Conservation (phyloP, 805 yeast genomes). For the Metschnikowia orientalis region DNA sequence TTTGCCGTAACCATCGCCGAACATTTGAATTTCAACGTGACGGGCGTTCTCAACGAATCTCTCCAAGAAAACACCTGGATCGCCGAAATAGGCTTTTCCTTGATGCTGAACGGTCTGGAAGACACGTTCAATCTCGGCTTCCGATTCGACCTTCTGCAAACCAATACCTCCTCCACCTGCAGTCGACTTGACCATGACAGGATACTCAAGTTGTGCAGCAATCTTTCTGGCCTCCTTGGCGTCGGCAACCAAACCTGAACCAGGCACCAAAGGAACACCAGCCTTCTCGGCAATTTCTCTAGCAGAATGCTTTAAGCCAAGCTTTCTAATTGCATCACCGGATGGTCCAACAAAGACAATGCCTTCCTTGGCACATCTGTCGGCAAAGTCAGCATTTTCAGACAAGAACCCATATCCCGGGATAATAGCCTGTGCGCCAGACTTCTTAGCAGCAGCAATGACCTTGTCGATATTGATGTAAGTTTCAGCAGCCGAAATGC, state of each 20-base stretch:
- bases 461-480: slow-evolving; percentile 84
- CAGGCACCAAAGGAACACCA: slow-evolving; percentile 97
- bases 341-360: slow-evolving; percentile 95
- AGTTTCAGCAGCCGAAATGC: slow-evolving; percentile 85
- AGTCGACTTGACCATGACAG: slow-evolving; percentile 94
- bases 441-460: slow-evolving; percentile 73
- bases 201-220: slow-evolving; percentile 76
- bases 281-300: slow-evolving; percentile 88
- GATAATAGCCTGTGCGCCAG: slow-evolving; percentile 90
- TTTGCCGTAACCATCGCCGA: slow-evolving; percentile 92
- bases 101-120: slow-evolving; percentile 91
- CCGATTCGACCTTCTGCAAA: slow-evolving; percentile 84
- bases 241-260: slow-evolving; percentile 74
- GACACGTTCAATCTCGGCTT: slow-evolving; percentile 74
- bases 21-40: slow-evolving; percentile 94
- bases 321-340: slow-evolving; percentile 84
- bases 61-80: slow-evolving; percentile 91
- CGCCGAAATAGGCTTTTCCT: slow-evolving; percentile 90
- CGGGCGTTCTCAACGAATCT: slow-evolving; percentile 92
- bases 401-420: slow-evolving; percentile 98
- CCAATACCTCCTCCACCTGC: slow-evolving; percentile 99
- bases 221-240: slow-evolving; percentile 70
- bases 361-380: slow-evolving; percentile 76
- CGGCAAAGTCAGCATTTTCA: slow-evolving; percentile 95
- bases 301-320: slow-evolving; percentile 95